Base-by-base conservation (phyloP, 257 asterid species). In the Linaria vulgaris region DNA sequence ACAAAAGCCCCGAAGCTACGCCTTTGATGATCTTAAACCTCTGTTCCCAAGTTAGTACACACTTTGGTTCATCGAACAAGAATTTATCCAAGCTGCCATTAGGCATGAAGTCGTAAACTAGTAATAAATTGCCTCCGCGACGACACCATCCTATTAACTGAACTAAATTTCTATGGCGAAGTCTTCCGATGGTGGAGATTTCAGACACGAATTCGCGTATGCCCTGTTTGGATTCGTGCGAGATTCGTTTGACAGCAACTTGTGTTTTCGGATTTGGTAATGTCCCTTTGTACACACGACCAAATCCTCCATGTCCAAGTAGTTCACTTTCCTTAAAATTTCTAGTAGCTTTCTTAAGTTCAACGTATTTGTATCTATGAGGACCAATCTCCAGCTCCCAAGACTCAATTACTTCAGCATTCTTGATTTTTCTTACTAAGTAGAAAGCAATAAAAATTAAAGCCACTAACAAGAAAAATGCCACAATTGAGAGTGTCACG, bases 311-410 rank as follows among this genome's bases (percentile, higher is more conserved):
- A 6, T 12, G 9, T 15, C 96, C 96, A 0, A 89, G 85, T 13
- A 86, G 55, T 76, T 79, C 96, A 15, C 71, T 79, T 17, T 84
- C 84, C 53, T 70, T 74, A 54, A 89, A 89, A 20, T 86, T 80
- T n/a, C 68, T 75, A 4, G 95, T 81, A 15, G 96, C 96, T 50
- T 30, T 30, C 30, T 83, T 78, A 1, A 88, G 83, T 56, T 88
- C 90, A 19, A 44, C 41, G 58, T 88, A 88, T 30, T 76, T 72
- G 41, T 77, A 88, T 59, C 96, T 69, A 5, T 86, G 90, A 6
- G 95, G 96, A 49, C 85, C 91, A 17, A 83, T 76, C 6, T 88
- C 95, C 1, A 84, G 84, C 75, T 88, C 96, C 96, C 96, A 86
- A 1, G 78, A 14, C 43, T 88, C 96, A 0, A 81, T 79, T 9